These are phyloP conservation scores for Porodaedalea pini DNA, from an alignment of 1,284 basidiomycete genomes.

Conservation along the genomic window DNA sequence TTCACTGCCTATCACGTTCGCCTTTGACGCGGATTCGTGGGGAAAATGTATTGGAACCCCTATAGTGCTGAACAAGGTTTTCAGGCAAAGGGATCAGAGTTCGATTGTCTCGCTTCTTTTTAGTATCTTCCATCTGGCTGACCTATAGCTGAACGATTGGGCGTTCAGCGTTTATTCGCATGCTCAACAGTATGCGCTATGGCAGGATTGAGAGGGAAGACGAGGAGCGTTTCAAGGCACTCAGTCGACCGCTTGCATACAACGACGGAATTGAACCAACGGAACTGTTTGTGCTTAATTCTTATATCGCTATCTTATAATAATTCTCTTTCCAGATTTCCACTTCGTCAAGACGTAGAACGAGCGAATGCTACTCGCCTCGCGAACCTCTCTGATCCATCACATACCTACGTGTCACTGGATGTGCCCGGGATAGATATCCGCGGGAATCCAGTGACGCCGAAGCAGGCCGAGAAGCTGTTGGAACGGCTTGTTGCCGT, in stretches of 20 bases:
- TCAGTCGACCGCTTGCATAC: conserved; percentile 60
- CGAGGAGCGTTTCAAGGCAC: conserved; percentile 52
- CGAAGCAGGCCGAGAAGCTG: conserved; percentile 25
- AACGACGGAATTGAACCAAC: conserved; percentile 78
- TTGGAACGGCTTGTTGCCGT: conserved; percentile 30
- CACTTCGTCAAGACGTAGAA: conserved; percentile 82
- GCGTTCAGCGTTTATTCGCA: conserved; percentile 56
- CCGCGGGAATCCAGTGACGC: conserved; percentile 21
- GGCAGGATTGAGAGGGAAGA: conserved; percentile 46
- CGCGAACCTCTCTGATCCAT: conserved; percentile 27
- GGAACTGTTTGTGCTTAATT: conserved; percentile 55
- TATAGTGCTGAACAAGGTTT: conserved; percentile 61
- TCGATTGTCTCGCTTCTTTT: conserved; percentile 19
- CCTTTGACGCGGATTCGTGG: conserved; percentile 86
- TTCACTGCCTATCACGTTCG: conserved; percentile 51
- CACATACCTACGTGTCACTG: conserved; percentile 35
- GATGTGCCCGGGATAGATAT: conserved; percentile 35
- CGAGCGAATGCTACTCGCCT: conserved; percentile 51
- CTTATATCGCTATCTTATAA: conserved; percentile 1
- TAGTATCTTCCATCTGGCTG: neutral
- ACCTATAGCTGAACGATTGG: neutral
- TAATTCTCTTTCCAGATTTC: conserved; percentile 57
- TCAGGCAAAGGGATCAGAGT: conserved; percentile 66
- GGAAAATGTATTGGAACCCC: conserved; percentile 49
- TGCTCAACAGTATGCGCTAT: conserved; percentile 72